phyloP scores from a whole-genome alignment of 2,329 filamentous ascomycete species.

The Purpureocillium lavendulum region DNA sequence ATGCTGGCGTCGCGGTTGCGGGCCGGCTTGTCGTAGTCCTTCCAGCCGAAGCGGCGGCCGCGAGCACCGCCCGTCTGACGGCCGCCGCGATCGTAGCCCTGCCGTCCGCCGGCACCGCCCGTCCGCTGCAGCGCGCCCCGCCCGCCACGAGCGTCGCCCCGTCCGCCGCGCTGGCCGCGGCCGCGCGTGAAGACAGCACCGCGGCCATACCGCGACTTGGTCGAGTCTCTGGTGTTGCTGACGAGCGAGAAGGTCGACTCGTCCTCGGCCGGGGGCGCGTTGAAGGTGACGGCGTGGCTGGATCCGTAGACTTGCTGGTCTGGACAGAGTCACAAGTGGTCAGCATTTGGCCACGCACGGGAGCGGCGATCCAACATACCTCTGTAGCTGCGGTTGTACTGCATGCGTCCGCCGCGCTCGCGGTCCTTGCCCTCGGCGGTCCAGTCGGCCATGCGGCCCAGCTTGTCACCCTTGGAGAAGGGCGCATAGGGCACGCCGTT shows the following conservation, averaged over 20 bases:
- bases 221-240: conserved; percentile 82
- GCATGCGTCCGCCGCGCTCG: conserved; percentile 68
- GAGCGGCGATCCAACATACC: conserved; percentile 39
- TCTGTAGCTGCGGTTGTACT: conserved; percentile 90
- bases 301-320: conserved; percentile 97
- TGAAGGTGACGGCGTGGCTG: conserved; percentile 78
- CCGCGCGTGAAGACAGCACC: conserved; percentile 86
- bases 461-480: conserved; percentile 97
- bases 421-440: conserved; percentile 83
- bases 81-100: conserved; percentile 64
- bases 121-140: conserved; percentile 62
- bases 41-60: conserved; percentile 91
- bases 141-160: conserved; percentile 52
- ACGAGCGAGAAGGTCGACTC: conserved; percentile 97
- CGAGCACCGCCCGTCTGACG: conserved; percentile 58
- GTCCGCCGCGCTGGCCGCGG: conserved; percentile 67
- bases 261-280: conserved; percentile 85
- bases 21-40: conserved; percentile 96
- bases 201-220: conserved; percentile 80
- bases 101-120: conserved; percentile 59
- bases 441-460: conserved; percentile 99
- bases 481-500: conserved; percentile 95
- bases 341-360: neutral
- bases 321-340: conserved; percentile 27
- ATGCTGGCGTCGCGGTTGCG: conserved; percentile 94